Evolutionary conservation across 257 asterid species (phyloP), one percentile per base, ranked within the genome.

Genomic region (Solanum tacnaense): DNA sequence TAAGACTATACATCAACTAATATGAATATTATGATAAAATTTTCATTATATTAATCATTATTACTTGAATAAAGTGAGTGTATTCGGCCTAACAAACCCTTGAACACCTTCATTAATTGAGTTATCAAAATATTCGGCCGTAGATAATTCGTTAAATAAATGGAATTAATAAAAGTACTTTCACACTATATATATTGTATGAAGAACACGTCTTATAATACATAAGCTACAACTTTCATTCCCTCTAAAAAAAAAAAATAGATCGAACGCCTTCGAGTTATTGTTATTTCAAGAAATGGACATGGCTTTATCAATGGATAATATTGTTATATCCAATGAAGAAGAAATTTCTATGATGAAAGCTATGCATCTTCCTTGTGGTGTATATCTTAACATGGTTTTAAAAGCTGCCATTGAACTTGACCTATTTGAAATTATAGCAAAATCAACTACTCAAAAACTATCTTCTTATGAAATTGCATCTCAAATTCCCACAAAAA

Each of bases 341-440:
- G 88, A 86, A 2, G 88, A 86, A 86, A 25, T 20, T 46, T 29
- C n/a, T 4, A 23, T 88, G 89, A 83, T 86, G 83, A 76, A 36
- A 13, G 76, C 41, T 20, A 71, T 87, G 29, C 62, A 75, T 4
- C 7, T 87, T 25, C 75, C 85, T n/a, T 16, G 34, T 83, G 78
- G 76, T 20, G 3, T 58, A 25, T 23, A 9, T 16, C 86, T 87
- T 73, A 29, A 13, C 65, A 75, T 87, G 89, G 91, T 72, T 1
- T 41, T 87, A 32, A 58, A 13, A 56, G 72, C 89, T 58, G 89
- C 87, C 13, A 62, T 89, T 5, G 90, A 89, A 67, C 90, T 89
- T 6, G n/a, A 62, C 60, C 23, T 88, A 31, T 89, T 89, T 6
- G 89, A 89, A 1, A 88, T 88, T 29, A 88, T 87, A 3, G 84